Evolutionary conservation across 2,329 filamentous ascomycete genomes (phyloP).

Genomic region (Emergomyces africanus): DNA sequence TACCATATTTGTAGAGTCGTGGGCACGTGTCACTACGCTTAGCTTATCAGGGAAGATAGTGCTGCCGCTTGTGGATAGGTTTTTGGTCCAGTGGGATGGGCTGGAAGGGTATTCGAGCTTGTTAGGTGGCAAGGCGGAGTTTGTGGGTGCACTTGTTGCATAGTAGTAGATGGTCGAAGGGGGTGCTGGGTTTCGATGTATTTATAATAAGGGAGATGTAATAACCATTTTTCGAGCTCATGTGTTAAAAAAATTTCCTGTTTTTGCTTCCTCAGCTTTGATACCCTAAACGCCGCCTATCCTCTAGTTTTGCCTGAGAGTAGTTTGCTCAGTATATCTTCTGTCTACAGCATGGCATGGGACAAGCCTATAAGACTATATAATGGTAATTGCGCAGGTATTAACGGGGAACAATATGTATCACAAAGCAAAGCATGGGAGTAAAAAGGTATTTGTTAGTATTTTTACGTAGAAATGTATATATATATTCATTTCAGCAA

Average conservation of each 20-base stretch:
- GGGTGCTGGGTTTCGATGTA: background rate
- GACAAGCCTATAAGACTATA: background rate
- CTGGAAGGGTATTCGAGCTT: constrained; percentile 39
- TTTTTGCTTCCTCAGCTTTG: background rate
- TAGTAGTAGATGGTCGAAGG: constrained; percentile 11
- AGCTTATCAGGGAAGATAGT: constrained; percentile 78
- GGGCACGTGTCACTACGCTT: constrained; percentile 69
- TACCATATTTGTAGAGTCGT: constrained; percentile 81
- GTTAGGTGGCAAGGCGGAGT: constrained; percentile 27
- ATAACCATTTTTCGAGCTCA: background rate
- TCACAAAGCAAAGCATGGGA: background rate
- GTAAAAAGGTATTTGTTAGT: background rate
- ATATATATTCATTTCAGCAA: background rate
- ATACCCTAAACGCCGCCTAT: background rate
- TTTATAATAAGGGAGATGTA: background rate
- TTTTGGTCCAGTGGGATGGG: constrained; percentile 68
- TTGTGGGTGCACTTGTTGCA: constrained; percentile 26
- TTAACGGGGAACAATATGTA: background rate
- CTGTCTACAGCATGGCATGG: background rate
- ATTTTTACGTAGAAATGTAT: background rate
- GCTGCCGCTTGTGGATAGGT: constrained; percentile 57
- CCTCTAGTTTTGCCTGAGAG: background rate
- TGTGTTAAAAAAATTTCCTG: no score
- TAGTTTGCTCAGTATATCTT: background rate
- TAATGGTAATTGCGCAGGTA: background rate